Evolutionary conservation across 2,329 filamentous ascomycete species (phyloP), one percentile per base, ranked within the genome.

Genomic region (Ophiognomonia clavigignenti-juglandacearum): DNA sequence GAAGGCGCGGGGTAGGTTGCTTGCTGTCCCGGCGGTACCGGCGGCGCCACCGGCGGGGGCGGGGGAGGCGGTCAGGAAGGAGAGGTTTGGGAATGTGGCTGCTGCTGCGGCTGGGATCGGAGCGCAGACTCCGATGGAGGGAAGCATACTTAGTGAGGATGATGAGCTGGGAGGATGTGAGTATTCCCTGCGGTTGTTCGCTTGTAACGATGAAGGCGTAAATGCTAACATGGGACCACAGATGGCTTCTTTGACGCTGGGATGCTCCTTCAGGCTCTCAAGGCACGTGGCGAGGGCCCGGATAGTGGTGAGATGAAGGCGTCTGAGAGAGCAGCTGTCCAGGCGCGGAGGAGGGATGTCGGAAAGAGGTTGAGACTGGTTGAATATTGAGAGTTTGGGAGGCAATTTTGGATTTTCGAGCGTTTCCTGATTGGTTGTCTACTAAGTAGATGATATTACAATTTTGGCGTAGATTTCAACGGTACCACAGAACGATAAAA

Each of bases 231-330:
- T 13, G 26, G 13, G 26, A 29, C 42, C 52, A n/a, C 61, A 96
- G 91, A 96, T 73, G 92, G 92, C 26, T 96, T 97, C 74, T 97
- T 97, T 68, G 92, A 97, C 63, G 90, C 92, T 1, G 92, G 92
- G 13, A 95, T 96, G 89, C 78, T 96, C 5, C 74, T 93, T 20
- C 88, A 95, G 64, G 89, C 90, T 2, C 80, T 96, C 48, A 91
- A 91, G 62, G 85, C 84, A 3, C 78, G 85, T 42, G 76, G 77
- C 14, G 74, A 81, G 47, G 72, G 69, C 4, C 64, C 71, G 6
- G 75, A 80, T 44, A 59, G 67, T 3, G 70, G 66, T 36, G 77
- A 81, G 52, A 67, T 67, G 9, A 80, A 76, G 56, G 64, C 74
- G 1, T 76, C 75, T 37, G 81, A 84, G 57, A 72, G 79, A 47